Percentiles rank a stretch among this genome's conserved stretches.
phyloP scores from a whole-genome alignment of 2,329 filamentous ascomycete species.

The Colletotrichum sp. region DNA sequence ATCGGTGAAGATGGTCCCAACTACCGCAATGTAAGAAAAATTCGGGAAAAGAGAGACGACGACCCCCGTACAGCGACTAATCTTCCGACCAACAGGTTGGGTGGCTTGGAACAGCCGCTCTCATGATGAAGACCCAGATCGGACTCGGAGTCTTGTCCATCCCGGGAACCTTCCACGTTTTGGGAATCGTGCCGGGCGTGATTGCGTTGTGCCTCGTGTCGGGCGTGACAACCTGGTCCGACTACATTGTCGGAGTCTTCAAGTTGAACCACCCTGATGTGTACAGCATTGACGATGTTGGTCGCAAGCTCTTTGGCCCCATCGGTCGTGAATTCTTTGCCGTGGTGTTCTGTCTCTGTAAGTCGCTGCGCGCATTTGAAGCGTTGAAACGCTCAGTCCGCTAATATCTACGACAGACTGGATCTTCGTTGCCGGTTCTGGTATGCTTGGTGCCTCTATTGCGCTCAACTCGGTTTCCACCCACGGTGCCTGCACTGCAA shows the following conservation, averaged over 20 bases:
- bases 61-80: not conserved
- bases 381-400: not conserved
- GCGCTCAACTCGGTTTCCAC: conserved; percentile 43
- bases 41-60: not conserved
- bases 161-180: conserved; percentile 45
- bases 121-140: conserved; percentile 52
- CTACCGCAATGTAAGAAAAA: conserved; percentile 30
- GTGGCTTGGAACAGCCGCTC: conserved; percentile 45
- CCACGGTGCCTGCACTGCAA: conserved; percentile 43
- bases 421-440: conserved; percentile 39
- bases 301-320: conserved; percentile 51
- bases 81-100: conserved; percentile 33
- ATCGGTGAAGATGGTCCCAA: conserved; percentile 33
- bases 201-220: conserved; percentile 45
- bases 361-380: not conserved
- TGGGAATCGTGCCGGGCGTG: conserved; percentile 54
- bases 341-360: conserved; percentile 37
- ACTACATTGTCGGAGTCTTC: conserved; percentile 54
- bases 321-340: conserved; percentile 48
- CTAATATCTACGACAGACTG: conserved; percentile 22
- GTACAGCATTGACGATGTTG: conserved; percentile 58
- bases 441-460: conserved; percentile 46
- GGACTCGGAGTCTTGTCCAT: conserved; percentile 55
- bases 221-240: conserved; percentile 52
- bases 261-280: conserved; percentile 54